Conservation (phyloP, 2,329 filamentous ascomycete species). For the Penicillium thymicola region DNA sequence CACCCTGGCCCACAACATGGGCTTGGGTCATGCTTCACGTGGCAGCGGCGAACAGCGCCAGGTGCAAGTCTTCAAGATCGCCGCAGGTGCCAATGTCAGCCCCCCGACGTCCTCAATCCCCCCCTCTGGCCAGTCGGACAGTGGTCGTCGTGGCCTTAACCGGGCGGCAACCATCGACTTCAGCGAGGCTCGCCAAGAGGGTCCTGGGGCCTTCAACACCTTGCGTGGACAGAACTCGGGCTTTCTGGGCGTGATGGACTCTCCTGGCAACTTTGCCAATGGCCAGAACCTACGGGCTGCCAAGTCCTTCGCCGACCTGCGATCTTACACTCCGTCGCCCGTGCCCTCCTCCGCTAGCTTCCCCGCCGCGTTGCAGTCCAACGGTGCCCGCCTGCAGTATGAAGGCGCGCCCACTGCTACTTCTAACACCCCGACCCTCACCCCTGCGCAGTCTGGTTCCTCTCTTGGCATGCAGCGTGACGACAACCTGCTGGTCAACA, state of each 20-base stretch:
- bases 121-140: slow-evolving; percentile 65
- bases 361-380: slow-evolving; percentile 63
- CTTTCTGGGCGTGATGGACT: slow-evolving; percentile 84
- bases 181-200: slow-evolving; percentile 70
- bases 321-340: slow-evolving; percentile 91
- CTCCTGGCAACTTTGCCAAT: slow-evolving; percentile 63
- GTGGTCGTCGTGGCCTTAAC: slow-evolving; percentile 79
- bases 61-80: slow-evolving; percentile 74
- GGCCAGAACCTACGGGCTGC: slow-evolving; percentile 81
- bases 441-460: slow-evolving; percentile 55
- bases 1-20: slow-evolving; percentile 92
- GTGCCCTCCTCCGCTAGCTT: slow-evolving; percentile 88
- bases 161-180: slow-evolving; percentile 98
- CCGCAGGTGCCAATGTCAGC: slow-evolving; percentile 53
- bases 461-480: slow-evolving; percentile 51
- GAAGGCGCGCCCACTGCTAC: slow-evolving; percentile 56
- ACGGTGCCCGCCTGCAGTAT: slow-evolving; percentile 60
- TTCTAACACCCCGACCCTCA: slow-evolving; percentile 65
- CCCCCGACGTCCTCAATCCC: slow-evolving; percentile 62
- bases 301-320: slow-evolving; percentile 93
- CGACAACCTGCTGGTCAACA: slow-evolving; percentile 60
- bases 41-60: slow-evolving; percentile 84
- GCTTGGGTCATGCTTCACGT: slow-evolving; percentile 83
- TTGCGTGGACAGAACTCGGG: slow-evolving; percentile 71
- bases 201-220: slow-evolving; percentile 68